Base-by-base conservation (phyloP, 768 basidiomycete species). In the Podaxis sp. region DNA sequence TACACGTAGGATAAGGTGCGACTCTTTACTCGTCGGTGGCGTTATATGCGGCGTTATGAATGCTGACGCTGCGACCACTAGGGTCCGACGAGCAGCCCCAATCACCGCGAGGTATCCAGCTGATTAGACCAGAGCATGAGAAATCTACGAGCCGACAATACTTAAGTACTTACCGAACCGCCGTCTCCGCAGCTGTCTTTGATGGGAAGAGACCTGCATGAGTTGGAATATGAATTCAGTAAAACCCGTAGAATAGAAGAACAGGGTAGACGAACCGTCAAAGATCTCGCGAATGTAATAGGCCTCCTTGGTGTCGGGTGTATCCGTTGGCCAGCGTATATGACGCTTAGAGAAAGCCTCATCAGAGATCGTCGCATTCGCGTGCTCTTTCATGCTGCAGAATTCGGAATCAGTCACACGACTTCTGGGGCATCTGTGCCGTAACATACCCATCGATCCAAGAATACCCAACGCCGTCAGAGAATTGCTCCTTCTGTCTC, bases 401-500 rank as follows among this genome's bases (percentile, higher is more conserved):
- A 59, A 53, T 57, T 15, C 15, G 41, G 41, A 57, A 37, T 55
- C 17, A 62, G 55, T 55, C 47, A 19, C 47, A 49, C 11, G 49
- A 25, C 24, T 27, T 27, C 24, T 50, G 49, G 49, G 49, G 25
- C 24, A 9, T 27, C 24, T 5, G 24, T 27, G 49, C 4, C 24
- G 36, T 27, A 38, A 66, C 83, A 47, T 69, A 91, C 91, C 95
- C 94, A 69, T 98, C 96, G 70, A 98, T 98, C 96, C 96, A 98
- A 36, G 94, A 96, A 76, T 97, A 98, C 36, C 96, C 96, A 59
- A 97, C 95, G 58, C 97, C 97, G 70, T 99, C 97, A 1, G 96
- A 98, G 79, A 99, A 99, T 70, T 98, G 96, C 76, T 99, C 97
- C 74, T 99, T 99, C 74, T 99, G 97, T 61, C 97, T 85, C 97